phyloP scores from a whole-genome alignment of 2,329 filamentous ascomycete species.

The Aspergillus terreus region DNA sequence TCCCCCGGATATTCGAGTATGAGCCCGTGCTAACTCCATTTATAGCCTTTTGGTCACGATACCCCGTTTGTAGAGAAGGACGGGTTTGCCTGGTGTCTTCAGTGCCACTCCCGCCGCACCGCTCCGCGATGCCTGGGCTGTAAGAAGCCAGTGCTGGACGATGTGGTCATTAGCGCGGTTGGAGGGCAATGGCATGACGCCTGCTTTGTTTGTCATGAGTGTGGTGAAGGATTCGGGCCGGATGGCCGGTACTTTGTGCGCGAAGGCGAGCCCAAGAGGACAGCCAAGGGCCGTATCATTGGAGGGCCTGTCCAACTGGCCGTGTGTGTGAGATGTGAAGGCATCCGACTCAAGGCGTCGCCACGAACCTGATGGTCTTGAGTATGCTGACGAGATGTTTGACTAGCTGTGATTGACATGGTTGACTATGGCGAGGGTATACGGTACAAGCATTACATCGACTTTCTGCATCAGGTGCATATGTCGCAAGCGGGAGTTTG shows the following conservation, averaged over 20 bases:
- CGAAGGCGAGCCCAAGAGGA: slow-evolving; percentile 47
- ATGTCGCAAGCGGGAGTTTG: slow-evolving; percentile 8
- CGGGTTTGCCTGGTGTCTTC: slow-evolving; percentile 94
- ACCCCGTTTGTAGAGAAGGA: slow-evolving; percentile 95
- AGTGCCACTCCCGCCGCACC: slow-evolving; percentile 87
- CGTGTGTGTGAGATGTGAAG: slow-evolving; percentile 61
- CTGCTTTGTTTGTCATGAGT: slow-evolving; percentile 81
- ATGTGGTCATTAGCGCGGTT: slow-evolving; percentile 83
- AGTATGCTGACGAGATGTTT: too few species aligned
- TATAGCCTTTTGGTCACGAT: slow-evolving; percentile 53
- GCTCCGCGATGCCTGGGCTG: slow-evolving; percentile 87
- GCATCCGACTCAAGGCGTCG: slow-evolving; percentile 58
- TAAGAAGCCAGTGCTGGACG: slow-evolving; percentile 77
- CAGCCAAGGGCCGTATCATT: slow-evolving; percentile 44
- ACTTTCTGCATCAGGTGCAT: slow-evolving; percentile 7
- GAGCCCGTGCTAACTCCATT: slow-evolving; percentile 11
- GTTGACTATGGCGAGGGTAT: too few species aligned
- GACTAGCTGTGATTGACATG: too few species aligned
- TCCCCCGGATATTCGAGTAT: not conserved
- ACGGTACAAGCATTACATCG: not conserved
- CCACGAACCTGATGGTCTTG: slow-evolving; percentile 6
- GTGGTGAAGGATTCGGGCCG: slow-evolving; percentile 54
- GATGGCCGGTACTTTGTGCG: slow-evolving; percentile 63
- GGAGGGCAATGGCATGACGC: slow-evolving; percentile 90
- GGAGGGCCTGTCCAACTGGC: slow-evolving; percentile 52